Evolutionary conservation across 1,139 yeast genomes (phyloP).

Genomic region (Yarrowia galli): DNA sequence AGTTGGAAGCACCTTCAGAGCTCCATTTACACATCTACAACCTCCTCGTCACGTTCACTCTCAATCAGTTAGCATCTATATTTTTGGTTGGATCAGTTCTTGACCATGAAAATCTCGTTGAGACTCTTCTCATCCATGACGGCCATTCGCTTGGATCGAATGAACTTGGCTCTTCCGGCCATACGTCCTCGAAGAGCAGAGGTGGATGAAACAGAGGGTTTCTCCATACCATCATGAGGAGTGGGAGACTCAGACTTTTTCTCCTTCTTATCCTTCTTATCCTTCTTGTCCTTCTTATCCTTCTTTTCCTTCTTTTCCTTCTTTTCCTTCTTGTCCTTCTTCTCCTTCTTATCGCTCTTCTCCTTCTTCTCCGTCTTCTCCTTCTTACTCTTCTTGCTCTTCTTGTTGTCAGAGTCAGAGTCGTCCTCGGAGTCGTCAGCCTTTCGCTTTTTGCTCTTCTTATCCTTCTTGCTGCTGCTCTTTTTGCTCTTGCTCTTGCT

Average conservation of each 20-base stretch:
- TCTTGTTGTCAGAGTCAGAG: slow-evolving; percentile 43
- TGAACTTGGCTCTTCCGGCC: slow-evolving; percentile 85
- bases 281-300: slow-evolving; percentile 48
- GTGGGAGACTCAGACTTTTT: slow-evolving; percentile 28
- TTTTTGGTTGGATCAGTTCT: slow-evolving; percentile 26
- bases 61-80: slow-evolving; percentile 23
- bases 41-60: neutral
- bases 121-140: slow-evolving; percentile 87
- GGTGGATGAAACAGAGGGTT: slow-evolving; percentile 46
- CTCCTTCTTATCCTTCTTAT: slow-evolving; percentile 42
- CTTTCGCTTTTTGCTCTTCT: slow-evolving; percentile 47
- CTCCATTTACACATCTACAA: neutral
- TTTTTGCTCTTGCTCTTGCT: slow-evolving; percentile 52
- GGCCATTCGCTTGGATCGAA: slow-evolving; percentile 87
- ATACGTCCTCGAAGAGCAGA: slow-evolving; percentile 65
- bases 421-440: slow-evolving; percentile 46
- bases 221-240: slow-evolving; percentile 28
- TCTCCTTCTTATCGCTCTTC: slow-evolving; percentile 46
- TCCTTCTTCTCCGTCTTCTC: slow-evolving; percentile 49
- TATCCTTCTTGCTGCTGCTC: slow-evolving; percentile 57
- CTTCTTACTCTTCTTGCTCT: slow-evolving; percentile 49
- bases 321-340: slow-evolving; percentile 45
- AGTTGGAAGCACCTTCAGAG: no score
- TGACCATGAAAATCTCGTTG: slow-evolving; percentile 89
- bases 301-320: slow-evolving; percentile 45